A percentile compares a stretch with the other conserved stretches of the same genome.
Conservation (phyloP, 768 basidiomycete species). For the Phlebiopsis flavidoalba region DNA sequence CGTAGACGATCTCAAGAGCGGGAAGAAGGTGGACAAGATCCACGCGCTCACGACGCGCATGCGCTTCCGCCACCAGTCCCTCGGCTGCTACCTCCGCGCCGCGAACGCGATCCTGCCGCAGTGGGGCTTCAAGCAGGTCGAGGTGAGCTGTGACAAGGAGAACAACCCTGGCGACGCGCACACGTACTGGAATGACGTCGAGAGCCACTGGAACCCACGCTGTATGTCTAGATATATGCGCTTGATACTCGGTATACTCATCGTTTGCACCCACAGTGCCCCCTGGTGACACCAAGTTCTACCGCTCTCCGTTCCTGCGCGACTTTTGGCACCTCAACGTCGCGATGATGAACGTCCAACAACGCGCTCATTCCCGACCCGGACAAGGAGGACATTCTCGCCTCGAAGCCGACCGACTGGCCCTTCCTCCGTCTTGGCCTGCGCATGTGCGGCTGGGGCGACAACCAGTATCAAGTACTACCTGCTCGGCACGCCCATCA, state of each 20-base stretch:
- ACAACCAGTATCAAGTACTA: conserved; percentile 87
- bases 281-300: conserved; percentile 73
- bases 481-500: conserved; percentile 84
- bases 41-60: conserved; percentile 90
- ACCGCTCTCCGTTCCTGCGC: conserved; percentile 86
- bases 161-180: conserved; percentile 75
- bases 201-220: conserved; percentile 94
- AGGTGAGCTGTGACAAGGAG: conserved; percentile 90
- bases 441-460: conserved; percentile 97
- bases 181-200: conserved; percentile 98
- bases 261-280: conserved; percentile 58
- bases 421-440: conserved; percentile 85
- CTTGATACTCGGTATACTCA: not conserved
- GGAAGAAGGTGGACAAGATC: conserved; percentile 58
- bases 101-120: conserved; percentile 87
- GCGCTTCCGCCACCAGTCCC: conserved; percentile 69
- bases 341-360: conserved; percentile 99
- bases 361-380: conserved; percentile 97
- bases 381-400: conserved; percentile 97
- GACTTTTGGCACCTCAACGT: conserved; percentile 99
- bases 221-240: conserved; percentile 47
- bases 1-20: conserved; percentile 80
- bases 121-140: conserved; percentile 99
- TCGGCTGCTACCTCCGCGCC: conserved; percentile 88
- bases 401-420: conserved; percentile 91